Percentiles rank a stretch among this genome's conserved stretches.
These are phyloP conservation scores for Rhexocercosporidium sp. DNA, from an alignment of 2,329 filamentous ascomycete species.

Conservation along the genomic window DNA sequence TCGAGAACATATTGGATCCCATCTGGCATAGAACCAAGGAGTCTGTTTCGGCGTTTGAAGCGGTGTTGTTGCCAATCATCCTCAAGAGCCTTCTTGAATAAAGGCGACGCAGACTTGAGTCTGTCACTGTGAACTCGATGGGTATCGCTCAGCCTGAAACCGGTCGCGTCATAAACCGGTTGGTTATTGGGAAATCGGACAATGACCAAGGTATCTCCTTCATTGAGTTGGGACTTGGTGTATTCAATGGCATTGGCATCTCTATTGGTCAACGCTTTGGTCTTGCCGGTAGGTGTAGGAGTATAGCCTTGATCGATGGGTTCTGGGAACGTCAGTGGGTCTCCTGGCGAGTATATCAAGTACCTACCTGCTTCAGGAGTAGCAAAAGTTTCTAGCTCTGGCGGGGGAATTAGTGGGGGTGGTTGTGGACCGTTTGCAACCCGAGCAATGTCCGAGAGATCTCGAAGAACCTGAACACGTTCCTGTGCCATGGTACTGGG, in stretches of 20 bases:
- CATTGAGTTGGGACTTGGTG: conserved; percentile 26
- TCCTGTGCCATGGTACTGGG: neutral
- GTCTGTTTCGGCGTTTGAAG: conserved; percentile 44
- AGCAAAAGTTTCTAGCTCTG: neutral
- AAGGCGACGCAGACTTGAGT: conserved; percentile 52
- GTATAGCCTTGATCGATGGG: neutral
- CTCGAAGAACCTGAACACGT: neutral
- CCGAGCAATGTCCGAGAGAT: neutral
- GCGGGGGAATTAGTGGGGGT: neutral
- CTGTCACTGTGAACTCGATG: conserved; percentile 54
- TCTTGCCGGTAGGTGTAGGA: neutral
- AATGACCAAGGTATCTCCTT: conserved; percentile 53
- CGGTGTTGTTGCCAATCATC: conserved; percentile 49
- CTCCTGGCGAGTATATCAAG: no score
- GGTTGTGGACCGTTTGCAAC: neutral
- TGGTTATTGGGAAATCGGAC: conserved; percentile 45
- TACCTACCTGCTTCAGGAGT: neutral
- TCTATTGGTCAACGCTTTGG: conserved; percentile 12
- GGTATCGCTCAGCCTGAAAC: conserved; percentile 41
- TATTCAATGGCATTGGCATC: conserved; percentile 30
- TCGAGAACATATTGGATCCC: conserved; percentile 65
- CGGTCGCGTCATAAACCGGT: conserved; percentile 33
- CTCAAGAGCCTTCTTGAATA: conserved; percentile 53
- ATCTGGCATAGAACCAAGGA: conserved; percentile 39
- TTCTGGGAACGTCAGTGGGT: neutral